These are phyloP conservation scores for Salix koriyanagi DNA, from an alignment of 345 rosid species.

Conservation along the genomic window DNA sequence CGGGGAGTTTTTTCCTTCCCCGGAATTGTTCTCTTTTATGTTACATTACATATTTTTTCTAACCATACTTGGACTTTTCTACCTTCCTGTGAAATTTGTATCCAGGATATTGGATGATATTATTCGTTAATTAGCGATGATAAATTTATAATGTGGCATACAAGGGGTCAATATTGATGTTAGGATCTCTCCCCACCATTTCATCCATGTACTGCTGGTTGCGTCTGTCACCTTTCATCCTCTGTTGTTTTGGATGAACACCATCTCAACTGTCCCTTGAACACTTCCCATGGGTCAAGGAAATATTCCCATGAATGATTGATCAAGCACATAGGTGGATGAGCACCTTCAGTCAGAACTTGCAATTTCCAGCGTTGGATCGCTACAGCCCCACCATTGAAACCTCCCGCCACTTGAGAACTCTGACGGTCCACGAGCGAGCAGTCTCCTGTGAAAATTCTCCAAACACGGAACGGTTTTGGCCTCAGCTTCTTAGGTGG, in stretches of 20 bases:
- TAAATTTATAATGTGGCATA: background rate
- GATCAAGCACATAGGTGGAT: background rate
- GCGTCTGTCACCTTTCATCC: background rate
- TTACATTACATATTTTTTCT: background rate
- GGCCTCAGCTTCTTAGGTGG: constrained; percentile 74
- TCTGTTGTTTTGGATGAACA: too few relatives aligned
- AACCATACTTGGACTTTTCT: background rate
- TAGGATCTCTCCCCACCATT: background rate
- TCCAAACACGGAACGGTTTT: constrained; percentile 82
- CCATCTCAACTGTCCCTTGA: background rate
- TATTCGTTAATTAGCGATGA: background rate
- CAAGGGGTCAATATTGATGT: background rate
- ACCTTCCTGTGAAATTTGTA: background rate
- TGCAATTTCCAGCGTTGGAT: constrained; percentile 13
- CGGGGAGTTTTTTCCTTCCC: background rate
- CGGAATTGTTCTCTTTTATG: background rate
- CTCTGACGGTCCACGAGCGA: constrained; percentile 55
- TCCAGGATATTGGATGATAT: background rate
- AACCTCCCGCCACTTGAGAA: constrained; percentile 62
- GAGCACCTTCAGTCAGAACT: background rate
- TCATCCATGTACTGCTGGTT: background rate
- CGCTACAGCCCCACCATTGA: constrained; percentile 34
- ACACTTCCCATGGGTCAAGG: background rate
- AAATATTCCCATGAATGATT: background rate
- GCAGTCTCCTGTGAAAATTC: constrained; percentile 88